phyloP scores from a whole-genome alignment of 345 rosid genomes.

The Citrus mangshanensis region DNA sequence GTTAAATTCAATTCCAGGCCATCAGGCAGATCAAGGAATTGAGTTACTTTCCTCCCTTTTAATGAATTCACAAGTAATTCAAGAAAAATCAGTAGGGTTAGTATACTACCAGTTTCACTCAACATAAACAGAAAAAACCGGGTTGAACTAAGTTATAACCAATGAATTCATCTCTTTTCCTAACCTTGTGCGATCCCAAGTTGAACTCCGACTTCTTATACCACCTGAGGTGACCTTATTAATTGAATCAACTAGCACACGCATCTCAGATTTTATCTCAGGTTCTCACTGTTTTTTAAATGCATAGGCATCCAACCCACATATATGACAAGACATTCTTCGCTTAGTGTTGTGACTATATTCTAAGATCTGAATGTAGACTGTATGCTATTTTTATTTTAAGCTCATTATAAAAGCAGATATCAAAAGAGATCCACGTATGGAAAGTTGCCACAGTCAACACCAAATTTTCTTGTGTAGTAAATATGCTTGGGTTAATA shows the following conservation, averaged over 20 bases:
- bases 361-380: background rate
- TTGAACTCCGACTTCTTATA: background rate
- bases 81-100: too few species aligned
- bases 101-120: too few species aligned
- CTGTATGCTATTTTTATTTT: background rate
- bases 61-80: background rate
- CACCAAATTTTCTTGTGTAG: background rate
- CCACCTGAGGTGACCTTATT: background rate
- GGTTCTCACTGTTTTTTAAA: background rate
- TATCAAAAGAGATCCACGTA: background rate
- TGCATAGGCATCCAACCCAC: slow-evolving; percentile 3
- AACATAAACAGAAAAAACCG: too few species aligned
- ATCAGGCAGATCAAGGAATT: background rate
- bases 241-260: background rate
- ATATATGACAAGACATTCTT: background rate
- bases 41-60: background rate
- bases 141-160: too few species aligned
- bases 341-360: background rate
- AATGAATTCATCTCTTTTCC: too few species aligned
- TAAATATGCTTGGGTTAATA: background rate
- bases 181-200: too few species aligned
- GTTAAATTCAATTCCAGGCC: background rate
- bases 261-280: background rate
- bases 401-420: background rate
- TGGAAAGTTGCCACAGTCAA: background rate